Conservation (phyloP, 2,329 filamentous ascomycete species). For the Cucurbitaria berberidis region DNA sequence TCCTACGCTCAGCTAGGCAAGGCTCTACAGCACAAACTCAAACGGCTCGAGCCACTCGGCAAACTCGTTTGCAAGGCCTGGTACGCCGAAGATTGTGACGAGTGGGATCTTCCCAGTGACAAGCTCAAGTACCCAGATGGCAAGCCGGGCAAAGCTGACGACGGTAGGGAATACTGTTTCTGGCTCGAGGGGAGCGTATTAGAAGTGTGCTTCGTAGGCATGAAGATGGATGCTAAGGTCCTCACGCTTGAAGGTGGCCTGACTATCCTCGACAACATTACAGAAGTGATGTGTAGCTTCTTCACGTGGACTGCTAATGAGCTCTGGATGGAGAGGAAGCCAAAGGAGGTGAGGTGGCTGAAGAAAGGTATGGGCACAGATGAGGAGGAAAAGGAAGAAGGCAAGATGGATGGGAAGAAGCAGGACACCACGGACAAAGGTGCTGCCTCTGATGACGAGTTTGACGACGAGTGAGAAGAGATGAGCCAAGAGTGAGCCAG, state of each 20-base stretch:
- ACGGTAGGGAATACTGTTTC: slow-evolving; percentile 59
- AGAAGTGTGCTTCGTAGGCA: slow-evolving; percentile 64
- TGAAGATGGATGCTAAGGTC: slow-evolving; percentile 52
- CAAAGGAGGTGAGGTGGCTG: slow-evolving; percentile 34
- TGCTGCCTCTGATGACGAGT: slow-evolving; percentile 18
- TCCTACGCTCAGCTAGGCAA: slow-evolving; percentile 55
- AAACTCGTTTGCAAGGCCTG: slow-evolving; percentile 60
- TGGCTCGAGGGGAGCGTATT: slow-evolving; percentile 71
- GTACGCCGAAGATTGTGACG: slow-evolving; percentile 50
- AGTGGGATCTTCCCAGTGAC: slow-evolving; percentile 48
- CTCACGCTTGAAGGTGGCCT: slow-evolving; percentile 33
- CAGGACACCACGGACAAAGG: slow-evolving; percentile 13
- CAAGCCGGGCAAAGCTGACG: slow-evolving; percentile 21
- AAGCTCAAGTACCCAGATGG: slow-evolving; percentile 33
- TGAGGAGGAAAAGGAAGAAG: slow-evolving; percentile 24
- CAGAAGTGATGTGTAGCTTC: slow-evolving; percentile 52
- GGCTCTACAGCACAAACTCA: slow-evolving; percentile 41
- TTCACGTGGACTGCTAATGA: slow-evolving; percentile 54
- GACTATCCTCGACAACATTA: slow-evolving; percentile 47
- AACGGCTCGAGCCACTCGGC: slow-evolving; percentile 58
- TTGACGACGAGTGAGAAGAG: slow-evolving; percentile 18
- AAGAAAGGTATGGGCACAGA: slow-evolving; percentile 27
- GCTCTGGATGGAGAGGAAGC: slow-evolving; percentile 41
- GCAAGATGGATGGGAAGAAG: slow-evolving; percentile 23
- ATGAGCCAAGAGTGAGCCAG: neutral